Evolutionary conservation across 108 stramenopile genomes (phyloP), one percentile per base, ranked within the genome.

Genomic region (Phaeodactylum tricornutum): DNA sequence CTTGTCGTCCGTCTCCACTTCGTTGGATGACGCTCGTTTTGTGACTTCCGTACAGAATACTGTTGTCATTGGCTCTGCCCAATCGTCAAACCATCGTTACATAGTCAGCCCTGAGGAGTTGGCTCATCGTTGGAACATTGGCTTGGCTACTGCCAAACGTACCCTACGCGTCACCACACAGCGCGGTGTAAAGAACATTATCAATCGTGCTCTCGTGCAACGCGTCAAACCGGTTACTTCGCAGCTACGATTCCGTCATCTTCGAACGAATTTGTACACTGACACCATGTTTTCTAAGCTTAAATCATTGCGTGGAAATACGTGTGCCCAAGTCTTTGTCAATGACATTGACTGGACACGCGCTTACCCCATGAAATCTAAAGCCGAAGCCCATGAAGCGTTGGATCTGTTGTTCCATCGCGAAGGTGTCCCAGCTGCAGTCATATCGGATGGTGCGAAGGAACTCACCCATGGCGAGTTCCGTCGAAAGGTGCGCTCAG

Each of bases 111-210:
- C 53, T 2, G 24, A 24, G 2, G 2, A 29, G 16, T 21, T 55
- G 4, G 41, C 26, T 8, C 6, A 35, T 8, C 21, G 53, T 3
- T 70, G 68, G 68, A 41, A 36, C 12, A 48, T 47, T 17, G 40
- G 62, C 0, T 32, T 64, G 1, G 62, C 60, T 0, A 28, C 23
- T 1, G 72, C 72, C 0, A 36, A 42, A 28, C 0, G 30, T n/a
- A 68, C 66, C 0, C 9, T 73, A 0, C 2, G 51, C 20, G 14
- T 1, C 5, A 64, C 62, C 0, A 68, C 66, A 0, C 72, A 73
- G 28, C 29, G 16, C 0, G 72, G 51, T 0, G 58, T 68, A 17
- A 32, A 59, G 2, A 33, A 43, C 38, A 44, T 59, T 31, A 0
- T 41, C 5, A n/a, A n/a, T n/a, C n/a, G n/a, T n/a, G n/a, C n/a